These are phyloP conservation scores for Melanogaster broomeanus DNA, from an alignment of 768 basidiomycete genomes.

Conservation along the genomic window DNA sequence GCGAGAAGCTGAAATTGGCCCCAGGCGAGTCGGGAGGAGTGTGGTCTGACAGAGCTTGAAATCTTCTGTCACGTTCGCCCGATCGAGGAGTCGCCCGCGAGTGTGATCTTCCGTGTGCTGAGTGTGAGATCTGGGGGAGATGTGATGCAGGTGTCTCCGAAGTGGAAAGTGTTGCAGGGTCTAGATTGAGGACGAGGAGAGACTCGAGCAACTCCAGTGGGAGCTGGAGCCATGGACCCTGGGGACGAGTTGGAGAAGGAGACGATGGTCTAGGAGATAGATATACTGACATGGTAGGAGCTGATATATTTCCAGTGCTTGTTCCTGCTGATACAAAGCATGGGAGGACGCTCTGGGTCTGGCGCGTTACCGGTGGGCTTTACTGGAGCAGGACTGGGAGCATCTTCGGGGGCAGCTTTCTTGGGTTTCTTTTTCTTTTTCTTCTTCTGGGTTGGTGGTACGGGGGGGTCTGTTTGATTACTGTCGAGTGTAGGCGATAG, in stretches of 20 bases:
- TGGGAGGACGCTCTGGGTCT: constrained; percentile 54
- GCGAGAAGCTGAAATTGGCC: constrained; percentile 36
- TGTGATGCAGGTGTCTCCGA: constrained; percentile 44
- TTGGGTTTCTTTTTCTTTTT: constrained; percentile 70
- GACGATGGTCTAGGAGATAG: constrained; percentile 1
- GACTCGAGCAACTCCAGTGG: constrained; percentile 86
- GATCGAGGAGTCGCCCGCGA: constrained; percentile 23
- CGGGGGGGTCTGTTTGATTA: constrained; percentile 21
- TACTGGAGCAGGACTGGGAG: constrained; percentile 23
- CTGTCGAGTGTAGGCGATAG: constrained; percentile 20
- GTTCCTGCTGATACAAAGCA: constrained; percentile 87
- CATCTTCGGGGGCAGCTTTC: constrained; percentile 50
- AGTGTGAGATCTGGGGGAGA: constrained; percentile 23
- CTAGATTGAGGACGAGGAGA: constrained; percentile 73
- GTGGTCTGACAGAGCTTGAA: constrained; percentile 42
- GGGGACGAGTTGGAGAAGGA: neutral
- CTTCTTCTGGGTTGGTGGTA: constrained; percentile 50
- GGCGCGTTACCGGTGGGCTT: constrained; percentile 36
- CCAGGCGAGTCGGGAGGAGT: constrained; percentile 50
- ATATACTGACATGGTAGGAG: constrained; percentile 76
- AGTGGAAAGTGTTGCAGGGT: constrained; percentile 62
- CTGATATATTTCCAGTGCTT: constrained; percentile 95
- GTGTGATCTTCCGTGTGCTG: constrained; percentile 8
- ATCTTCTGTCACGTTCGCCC: constrained; percentile 46
- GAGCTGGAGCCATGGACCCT: constrained; percentile 93